Evolutionary conservation across 2,329 filamentous ascomycete species (phyloP).

Genomic region (Coniella lustricola): DNA sequence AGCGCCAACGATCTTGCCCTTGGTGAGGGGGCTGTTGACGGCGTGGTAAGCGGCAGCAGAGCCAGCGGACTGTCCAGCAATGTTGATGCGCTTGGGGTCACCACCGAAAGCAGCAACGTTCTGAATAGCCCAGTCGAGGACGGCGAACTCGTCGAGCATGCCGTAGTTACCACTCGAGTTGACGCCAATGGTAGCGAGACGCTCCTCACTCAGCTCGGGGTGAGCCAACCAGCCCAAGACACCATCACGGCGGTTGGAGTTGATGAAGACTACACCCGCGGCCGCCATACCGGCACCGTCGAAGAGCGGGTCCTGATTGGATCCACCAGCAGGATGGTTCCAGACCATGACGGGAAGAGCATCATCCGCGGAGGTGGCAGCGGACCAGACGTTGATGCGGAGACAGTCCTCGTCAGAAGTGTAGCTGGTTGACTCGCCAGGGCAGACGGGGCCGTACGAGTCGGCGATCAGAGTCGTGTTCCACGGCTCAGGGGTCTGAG

Average conservation of each 20-base stretch:
- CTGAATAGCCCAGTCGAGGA: conserved; percentile 61
- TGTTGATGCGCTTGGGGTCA: conserved; percentile 56
- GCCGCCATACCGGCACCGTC: conserved; percentile 51
- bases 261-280: conserved; percentile 63
- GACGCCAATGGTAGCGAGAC: not conserved
- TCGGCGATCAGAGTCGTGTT: conserved; percentile 6
- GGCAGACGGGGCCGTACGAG: conserved; percentile 1
- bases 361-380: conserved; percentile 33
- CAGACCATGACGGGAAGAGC: too few species aligned
- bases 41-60: conserved; percentile 41
- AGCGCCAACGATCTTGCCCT: too few species aligned
- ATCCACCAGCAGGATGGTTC: conserved; percentile 28
- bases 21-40: too few species aligned
- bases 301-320: conserved; percentile 33
- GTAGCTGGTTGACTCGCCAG: conserved; percentile 16
- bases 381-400: conserved; percentile 55
- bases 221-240: conserved; percentile 64
- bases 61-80: conserved; percentile 64
- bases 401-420: conserved; percentile 67
- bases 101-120: conserved; percentile 63
- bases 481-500: conserved; percentile 14
- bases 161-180: conserved; percentile 55
- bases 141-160: conserved; percentile 62
- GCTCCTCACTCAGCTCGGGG: conserved; percentile 37
- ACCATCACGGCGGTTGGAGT: conserved; percentile 70